These are phyloP conservation scores for Syzygium malaccense DNA, from an alignment of 441 rosid genomes.

Conservation along the genomic window DNA sequence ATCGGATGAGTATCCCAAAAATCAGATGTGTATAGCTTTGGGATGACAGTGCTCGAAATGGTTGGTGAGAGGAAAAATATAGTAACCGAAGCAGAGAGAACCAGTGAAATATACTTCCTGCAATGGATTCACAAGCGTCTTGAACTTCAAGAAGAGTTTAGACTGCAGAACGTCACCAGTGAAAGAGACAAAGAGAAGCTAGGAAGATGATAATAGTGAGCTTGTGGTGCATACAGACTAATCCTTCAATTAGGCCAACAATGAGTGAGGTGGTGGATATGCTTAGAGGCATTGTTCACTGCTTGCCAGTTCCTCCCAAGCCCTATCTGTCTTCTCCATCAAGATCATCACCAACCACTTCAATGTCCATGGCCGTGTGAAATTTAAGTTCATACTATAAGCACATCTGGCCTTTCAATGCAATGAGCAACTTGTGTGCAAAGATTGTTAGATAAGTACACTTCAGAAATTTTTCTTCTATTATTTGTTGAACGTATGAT, in stretches of 20 bases:
- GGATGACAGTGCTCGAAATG: not conserved
- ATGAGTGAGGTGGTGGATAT: not conserved
- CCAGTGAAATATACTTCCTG: not conserved
- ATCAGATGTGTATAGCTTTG: not conserved
- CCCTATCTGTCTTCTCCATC: not conserved
- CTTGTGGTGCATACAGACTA: slow-evolving; percentile 4
- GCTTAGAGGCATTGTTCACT: not conserved
- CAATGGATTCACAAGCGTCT: not conserved
- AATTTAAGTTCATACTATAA: too few relatives aligned
- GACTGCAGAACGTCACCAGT: not conserved
- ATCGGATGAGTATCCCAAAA: not conserved
- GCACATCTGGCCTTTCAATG: too few relatives aligned
- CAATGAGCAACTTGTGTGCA: too few relatives aligned
- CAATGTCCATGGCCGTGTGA: not conserved
- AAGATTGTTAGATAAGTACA: too few relatives aligned
- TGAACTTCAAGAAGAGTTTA: too few relatives aligned
- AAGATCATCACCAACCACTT: not conserved
- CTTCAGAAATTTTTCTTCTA: too few relatives aligned
- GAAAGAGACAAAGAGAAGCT: not conserved
- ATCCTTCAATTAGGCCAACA: slow-evolving; percentile 3
- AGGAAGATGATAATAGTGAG: slow-evolving; percentile 3
- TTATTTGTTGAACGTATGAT: too few relatives aligned
- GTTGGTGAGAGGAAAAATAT: not conserved
- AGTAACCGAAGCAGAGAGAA: not conserved
- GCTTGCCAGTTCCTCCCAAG: not conserved